Evolutionary conservation across 768 basidiomycete genomes (phyloP).

Genomic region (Imleria badia): DNA sequence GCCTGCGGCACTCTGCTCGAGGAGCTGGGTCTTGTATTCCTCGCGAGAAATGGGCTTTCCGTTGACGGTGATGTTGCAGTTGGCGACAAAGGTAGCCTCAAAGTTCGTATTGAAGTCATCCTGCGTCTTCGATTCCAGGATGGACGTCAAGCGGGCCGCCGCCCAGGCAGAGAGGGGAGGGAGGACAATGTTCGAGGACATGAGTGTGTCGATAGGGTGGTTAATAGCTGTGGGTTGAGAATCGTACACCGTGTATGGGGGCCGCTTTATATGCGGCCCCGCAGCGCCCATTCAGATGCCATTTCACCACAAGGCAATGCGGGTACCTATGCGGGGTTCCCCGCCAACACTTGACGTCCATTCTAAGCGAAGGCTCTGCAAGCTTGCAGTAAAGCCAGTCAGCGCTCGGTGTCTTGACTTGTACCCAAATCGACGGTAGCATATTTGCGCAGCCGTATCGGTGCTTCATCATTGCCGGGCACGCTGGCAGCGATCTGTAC

Average conservation of each 20-base stretch:
- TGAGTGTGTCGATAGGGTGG: slow-evolving; percentile 1
- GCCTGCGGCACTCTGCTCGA: slow-evolving; percentile 26
- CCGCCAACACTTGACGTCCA: too few relatives aligned
- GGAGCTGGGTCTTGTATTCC: slow-evolving; percentile 40
- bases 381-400: background rate
- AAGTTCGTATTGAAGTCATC: slow-evolving; percentile 38
- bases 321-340: background rate
- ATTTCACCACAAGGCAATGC: background rate
- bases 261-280: slow-evolving; percentile 12
- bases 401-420: slow-evolving; percentile 7
- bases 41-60: slow-evolving; percentile 38
- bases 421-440: background rate
- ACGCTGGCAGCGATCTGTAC: background rate
- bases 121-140: slow-evolving; percentile 40
- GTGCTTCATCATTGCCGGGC: background rate
- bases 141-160: slow-evolving; percentile 35
- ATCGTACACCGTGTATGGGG: background rate
- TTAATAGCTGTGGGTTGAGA: background rate
- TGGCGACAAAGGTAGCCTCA: slow-evolving; percentile 39
- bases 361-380: background rate
- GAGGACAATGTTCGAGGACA: slow-evolving; percentile 34
- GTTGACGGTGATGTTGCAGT: slow-evolving; percentile 42
- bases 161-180: slow-evolving; percentile 45
- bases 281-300: background rate
- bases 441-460: background rate